A percentile compares a stretch with the other conserved stretches of the same genome.
Evolutionary conservation across 140 eudicot species (phyloP).

Genomic region (Oenanthe javanica): DNA sequence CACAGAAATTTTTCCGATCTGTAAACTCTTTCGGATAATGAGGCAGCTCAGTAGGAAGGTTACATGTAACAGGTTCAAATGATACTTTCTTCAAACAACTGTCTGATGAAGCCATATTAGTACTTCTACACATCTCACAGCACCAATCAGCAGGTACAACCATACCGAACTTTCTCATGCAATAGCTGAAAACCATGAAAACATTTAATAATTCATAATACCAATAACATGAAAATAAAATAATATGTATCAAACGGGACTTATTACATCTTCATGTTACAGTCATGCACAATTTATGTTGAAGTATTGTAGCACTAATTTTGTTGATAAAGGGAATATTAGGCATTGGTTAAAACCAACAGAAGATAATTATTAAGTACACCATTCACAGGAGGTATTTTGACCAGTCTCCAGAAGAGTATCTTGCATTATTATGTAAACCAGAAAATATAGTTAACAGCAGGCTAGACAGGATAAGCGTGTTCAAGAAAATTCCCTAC

Average conservation of each 20-base stretch:
- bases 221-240: neutral
- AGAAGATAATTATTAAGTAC: neutral
- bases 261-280: neutral
- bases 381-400: neutral
- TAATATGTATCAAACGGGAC: neutral
- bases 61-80: neutral
- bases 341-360: neutral
- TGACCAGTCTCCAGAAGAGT: neutral
- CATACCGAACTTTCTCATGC: conserved; percentile 26
- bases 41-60: neutral
- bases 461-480: neutral
- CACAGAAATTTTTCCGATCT: neutral
- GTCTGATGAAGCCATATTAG: conserved; percentile 12
- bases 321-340: neutral
- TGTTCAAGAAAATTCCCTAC: neutral
- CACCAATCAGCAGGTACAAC: conserved; percentile 33
- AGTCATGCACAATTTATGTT: neutral
- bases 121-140: conserved; percentile 44
- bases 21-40: neutral
- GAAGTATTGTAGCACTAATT: neutral
- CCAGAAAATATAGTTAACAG: neutral
- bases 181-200: conserved; percentile 36
- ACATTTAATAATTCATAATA: neutral
- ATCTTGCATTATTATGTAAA: neutral
- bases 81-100: neutral